Percentiles rank a stretch among this genome's conserved stretches.
These are phyloP conservation scores for Saraca asoca DNA, from an alignment of 331 rosid genomes.

Conservation along the genomic window DNA sequence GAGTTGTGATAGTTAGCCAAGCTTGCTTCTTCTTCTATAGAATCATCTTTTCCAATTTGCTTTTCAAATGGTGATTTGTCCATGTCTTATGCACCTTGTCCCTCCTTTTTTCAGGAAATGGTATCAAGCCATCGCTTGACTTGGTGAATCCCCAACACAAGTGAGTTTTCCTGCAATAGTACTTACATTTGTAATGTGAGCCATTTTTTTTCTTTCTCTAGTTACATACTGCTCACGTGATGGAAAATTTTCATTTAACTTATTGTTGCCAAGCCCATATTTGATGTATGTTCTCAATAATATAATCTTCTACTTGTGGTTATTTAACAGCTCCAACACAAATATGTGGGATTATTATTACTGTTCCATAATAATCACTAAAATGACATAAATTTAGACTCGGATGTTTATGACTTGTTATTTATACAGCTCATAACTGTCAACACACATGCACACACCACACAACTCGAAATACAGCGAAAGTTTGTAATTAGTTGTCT, in stretches of 20 bases:
- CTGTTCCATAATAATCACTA: slow-evolving; percentile 5
- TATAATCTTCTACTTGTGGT: slow-evolving; percentile 3
- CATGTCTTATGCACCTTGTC: slow-evolving; percentile 24
- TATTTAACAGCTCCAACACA: background rate
- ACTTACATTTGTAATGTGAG: slow-evolving; percentile 16
- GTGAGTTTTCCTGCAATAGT: slow-evolving; percentile 49
- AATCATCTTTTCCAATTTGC: slow-evolving; percentile 14
- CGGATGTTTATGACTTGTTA: slow-evolving; percentile 7
- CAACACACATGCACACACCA: no score
- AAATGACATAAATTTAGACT: slow-evolving; percentile 2
- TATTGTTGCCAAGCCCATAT: background rate
- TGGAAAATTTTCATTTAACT: background rate
- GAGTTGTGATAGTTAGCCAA: slow-evolving; percentile 2
- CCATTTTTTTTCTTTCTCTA: slow-evolving; percentile 11
- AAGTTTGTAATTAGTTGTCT: slow-evolving; percentile 17
- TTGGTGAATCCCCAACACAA: slow-evolving; percentile 83
- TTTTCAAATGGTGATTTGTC: slow-evolving; percentile 16
- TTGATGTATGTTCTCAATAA: slow-evolving; percentile 16
- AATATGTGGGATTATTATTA: slow-evolving; percentile 9
- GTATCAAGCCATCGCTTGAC: slow-evolving; percentile 68
- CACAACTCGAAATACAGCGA: background rate
- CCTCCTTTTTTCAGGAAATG: slow-evolving; percentile 56
- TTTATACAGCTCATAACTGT: background rate
- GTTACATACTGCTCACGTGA: background rate
- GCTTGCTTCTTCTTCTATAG: background rate